Evolutionary conservation across 257 asterid genomes (phyloP).

Genomic region (Mitragyna speciosa): DNA sequence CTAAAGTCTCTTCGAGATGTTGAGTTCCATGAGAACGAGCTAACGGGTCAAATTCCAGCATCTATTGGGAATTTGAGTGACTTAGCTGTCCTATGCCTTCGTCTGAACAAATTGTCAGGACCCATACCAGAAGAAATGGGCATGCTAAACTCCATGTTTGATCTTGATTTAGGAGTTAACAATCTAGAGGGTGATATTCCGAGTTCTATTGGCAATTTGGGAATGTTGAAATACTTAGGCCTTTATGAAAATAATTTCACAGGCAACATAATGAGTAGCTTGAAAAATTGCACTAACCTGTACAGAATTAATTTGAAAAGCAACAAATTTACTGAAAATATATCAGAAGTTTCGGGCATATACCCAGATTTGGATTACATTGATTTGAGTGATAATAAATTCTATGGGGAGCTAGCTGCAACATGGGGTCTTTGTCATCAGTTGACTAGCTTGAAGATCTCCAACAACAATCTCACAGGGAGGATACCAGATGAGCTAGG

Average conservation of each 20-base stretch:
- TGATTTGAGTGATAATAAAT: constrained; percentile 34
- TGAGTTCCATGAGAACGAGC: not conserved
- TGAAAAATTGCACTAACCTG: constrained; percentile 35
- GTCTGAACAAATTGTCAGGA: not conserved
- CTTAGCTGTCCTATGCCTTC: not conserved
- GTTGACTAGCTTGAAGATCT: constrained; percentile 27
- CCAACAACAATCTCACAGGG: constrained; percentile 35
- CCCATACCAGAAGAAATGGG: constrained; percentile 21
- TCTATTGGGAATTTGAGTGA: constrained; percentile 10
- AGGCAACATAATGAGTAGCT: constrained; percentile 28
- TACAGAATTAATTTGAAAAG: constrained; percentile 26
- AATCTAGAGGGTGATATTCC: constrained; percentile 29
- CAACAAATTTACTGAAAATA: constrained; percentile 33
- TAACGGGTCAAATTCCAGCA: constrained; percentile 19
- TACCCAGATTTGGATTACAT: constrained; percentile 31
- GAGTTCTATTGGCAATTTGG: constrained; percentile 29
- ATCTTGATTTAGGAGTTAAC: constrained; percentile 23
- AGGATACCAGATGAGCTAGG: constrained; percentile 30
- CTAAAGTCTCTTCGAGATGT: not conserved
- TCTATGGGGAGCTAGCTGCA: constrained; percentile 36
- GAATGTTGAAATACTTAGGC: not conserved
- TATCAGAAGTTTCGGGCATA: constrained; percentile 31
- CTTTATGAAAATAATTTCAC: constrained; percentile 12
- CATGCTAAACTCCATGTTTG: constrained; percentile 14
- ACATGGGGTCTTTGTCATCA: constrained; percentile 29